Base-by-base conservation (phyloP, 179 eudicot species). In the Camellia oleifera region DNA sequence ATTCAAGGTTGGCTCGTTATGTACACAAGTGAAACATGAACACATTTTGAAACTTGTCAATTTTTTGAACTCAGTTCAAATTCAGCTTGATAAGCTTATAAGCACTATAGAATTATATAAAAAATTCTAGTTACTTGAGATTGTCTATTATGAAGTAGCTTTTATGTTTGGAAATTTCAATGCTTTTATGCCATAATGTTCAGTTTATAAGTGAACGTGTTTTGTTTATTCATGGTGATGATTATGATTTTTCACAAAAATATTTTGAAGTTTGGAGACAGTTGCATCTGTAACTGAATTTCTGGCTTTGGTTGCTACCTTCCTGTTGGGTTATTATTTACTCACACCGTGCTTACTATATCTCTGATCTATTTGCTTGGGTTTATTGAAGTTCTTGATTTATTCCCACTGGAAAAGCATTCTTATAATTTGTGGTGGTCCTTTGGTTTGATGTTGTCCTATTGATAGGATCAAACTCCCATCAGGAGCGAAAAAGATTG, bases 401-500 rank as follows among this genome's bases (percentile, higher is more conserved):
- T 17, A 9, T 46, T 48, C 1, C 0, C n/a, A 26, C 32, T 23
- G 44, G 4, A 23, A 65, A 11, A 12, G 44, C 44, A 20, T 26
- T 26, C 17, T 20, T 20, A 23, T 2, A n/a, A n/a, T n/a, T n/a
- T n/a, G n/a, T n/a, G n/a, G n/a, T n/a, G 65, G 15, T 61, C 7
- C 3, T 61, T 56, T 8, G 12, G 17, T 45, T n/a, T 57, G 40
- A 54, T 7, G 58, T 58, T 0, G 40, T 75, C 11, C 44, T 62
- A 1, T 32, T 71, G 23, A 23, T 75, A 88, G 91, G 82, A 54
- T 88, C 42, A 88, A 88, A 81, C 88, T 86, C 66, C 91, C 91
- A 80, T 86, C 91, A 50, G 91, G 91, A 26, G 79, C 89, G 67
- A 88, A 88, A 82, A 88, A 85, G 80, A 88, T 88, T 72, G 88